Percentiles rank a stretch among this genome's conserved stretches.
These are phyloP conservation scores for Hyaloscypha finlandica DNA, from an alignment of 495 filamentous ascomycete species.

Conservation along the genomic window DNA sequence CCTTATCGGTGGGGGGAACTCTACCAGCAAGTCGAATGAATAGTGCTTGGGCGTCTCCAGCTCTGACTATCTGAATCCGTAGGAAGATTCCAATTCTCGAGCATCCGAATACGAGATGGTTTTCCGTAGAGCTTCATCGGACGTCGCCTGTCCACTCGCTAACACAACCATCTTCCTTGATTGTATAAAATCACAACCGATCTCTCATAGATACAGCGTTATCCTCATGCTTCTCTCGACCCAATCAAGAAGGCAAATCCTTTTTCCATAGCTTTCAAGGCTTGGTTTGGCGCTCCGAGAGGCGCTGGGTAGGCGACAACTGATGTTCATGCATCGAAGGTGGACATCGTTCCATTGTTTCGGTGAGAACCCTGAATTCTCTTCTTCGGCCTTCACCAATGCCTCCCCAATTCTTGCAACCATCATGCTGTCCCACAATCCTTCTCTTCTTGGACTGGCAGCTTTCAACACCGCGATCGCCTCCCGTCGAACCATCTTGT, in stretches of 20 bases:
- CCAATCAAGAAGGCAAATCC: slow-evolving; percentile 3
- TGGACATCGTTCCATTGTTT: slow-evolving; percentile 3
- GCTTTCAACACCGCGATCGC: background rate
- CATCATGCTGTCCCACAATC: background rate
- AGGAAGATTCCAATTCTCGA: too few species aligned
- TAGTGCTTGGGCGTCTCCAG: too few species aligned
- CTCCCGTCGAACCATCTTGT: background rate
- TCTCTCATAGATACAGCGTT: background rate
- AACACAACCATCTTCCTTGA: too few species aligned
- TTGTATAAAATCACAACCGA: too few species aligned
- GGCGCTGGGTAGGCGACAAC: background rate
- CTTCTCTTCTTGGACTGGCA: slow-evolving; percentile 1
- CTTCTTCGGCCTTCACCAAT: background rate
- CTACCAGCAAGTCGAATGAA: too few species aligned
- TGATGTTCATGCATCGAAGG: background rate
- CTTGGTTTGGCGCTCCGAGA: background rate
- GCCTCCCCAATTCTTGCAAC: slow-evolving; percentile 1
- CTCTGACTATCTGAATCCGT: too few species aligned
- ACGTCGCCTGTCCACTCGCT: too few species aligned
- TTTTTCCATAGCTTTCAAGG: background rate
- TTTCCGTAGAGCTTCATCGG: too few species aligned
- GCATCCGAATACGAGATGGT: too few species aligned
- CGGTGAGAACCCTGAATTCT: background rate
- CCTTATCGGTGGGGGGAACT: too few species aligned
- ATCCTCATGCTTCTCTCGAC: slow-evolving; percentile 3